Evolutionary conservation across 768 basidiomycete genomes (phyloP).

Genomic region (Naematelia aurantialba): DNA sequence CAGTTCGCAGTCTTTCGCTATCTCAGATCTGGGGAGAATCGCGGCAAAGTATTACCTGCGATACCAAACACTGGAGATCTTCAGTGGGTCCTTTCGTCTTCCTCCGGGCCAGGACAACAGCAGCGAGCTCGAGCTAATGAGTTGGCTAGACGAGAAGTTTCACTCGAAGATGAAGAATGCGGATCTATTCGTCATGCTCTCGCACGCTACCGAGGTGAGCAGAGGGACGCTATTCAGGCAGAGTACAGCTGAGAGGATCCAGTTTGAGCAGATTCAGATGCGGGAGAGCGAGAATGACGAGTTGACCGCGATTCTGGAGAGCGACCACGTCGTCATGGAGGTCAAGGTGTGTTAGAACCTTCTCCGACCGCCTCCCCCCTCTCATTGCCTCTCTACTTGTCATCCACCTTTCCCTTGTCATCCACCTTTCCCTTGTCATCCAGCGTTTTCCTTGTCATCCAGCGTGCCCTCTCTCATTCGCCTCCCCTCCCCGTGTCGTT

Average conservation of each 20-base stretch:
- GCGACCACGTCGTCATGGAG: slow-evolving; percentile 65
- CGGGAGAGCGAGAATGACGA: slow-evolving; percentile 86
- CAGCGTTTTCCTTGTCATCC: no score
- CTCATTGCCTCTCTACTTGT: no score
- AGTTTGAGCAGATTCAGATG: slow-evolving; percentile 94
- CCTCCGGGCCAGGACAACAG: neutral
- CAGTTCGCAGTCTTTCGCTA: slow-evolving; percentile 59
- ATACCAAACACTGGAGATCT: slow-evolving; percentile 76
- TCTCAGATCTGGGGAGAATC: slow-evolving; percentile 90
- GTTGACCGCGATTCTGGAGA: slow-evolving; percentile 64
- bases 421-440: no score
- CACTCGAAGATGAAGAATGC: slow-evolving; percentile 84
- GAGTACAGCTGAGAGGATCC: slow-evolving; percentile 5
- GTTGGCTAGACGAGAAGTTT: slow-evolving; percentile 58
- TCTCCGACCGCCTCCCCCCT: no score
- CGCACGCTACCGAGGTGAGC: slow-evolving; percentile 80
- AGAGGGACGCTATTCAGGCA: slow-evolving; percentile 15
- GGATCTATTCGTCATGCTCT: slow-evolving; percentile 78
- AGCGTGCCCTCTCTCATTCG: no score
- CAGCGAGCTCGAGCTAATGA: slow-evolving; percentile 4
- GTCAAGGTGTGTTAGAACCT: slow-evolving; percentile 60
- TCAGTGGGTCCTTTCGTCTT: slow-evolving; percentile 54
- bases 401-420: no score
- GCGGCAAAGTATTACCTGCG: slow-evolving; percentile 96
- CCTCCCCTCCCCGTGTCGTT: no score